Evolutionary conservation across 78 protist species (phyloP).

Genomic region (Monosiga brevicollis): DNA sequence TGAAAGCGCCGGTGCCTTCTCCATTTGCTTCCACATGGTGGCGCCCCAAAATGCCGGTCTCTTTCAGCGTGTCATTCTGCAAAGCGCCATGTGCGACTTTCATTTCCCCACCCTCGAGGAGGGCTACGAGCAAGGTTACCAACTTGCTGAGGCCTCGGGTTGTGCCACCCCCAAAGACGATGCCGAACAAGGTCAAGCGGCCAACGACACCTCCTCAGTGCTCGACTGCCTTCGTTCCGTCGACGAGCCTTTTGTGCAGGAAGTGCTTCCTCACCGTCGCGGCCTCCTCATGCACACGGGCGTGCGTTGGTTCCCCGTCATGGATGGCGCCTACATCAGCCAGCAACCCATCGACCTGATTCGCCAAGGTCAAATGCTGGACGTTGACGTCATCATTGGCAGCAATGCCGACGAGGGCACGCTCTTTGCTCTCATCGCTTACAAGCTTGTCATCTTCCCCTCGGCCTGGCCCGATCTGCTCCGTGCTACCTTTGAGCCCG

Average conservation of each 20-base stretch:
- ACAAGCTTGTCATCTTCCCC: background rate
- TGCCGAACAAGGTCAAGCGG: too few species aligned
- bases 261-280: too few species aligned
- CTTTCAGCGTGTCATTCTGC: constrained; percentile 37
- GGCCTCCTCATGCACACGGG: background rate
- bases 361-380: too few species aligned
- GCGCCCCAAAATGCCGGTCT: constrained; percentile 2
- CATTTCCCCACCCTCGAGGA: background rate
- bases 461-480: background rate
- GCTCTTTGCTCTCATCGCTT: background rate
- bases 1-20: constrained; percentile 65
- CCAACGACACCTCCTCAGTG: too few species aligned
- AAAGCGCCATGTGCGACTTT: background rate
- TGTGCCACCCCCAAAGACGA: too few species aligned
- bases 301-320: background rate
- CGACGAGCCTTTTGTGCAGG: too few species aligned
- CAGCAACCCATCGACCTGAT: background rate
- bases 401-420: background rate
- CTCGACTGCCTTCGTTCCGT: too few species aligned
- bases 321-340: background rate
- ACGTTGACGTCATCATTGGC: background rate
- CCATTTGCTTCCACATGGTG: constrained; percentile 35
- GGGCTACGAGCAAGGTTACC: too few species aligned
- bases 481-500: background rate
- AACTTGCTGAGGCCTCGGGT: too few species aligned